These are phyloP conservation scores for Nicotiana otophora DNA, from an alignment of 257 asterid genomes.

Conservation along the genomic window DNA sequence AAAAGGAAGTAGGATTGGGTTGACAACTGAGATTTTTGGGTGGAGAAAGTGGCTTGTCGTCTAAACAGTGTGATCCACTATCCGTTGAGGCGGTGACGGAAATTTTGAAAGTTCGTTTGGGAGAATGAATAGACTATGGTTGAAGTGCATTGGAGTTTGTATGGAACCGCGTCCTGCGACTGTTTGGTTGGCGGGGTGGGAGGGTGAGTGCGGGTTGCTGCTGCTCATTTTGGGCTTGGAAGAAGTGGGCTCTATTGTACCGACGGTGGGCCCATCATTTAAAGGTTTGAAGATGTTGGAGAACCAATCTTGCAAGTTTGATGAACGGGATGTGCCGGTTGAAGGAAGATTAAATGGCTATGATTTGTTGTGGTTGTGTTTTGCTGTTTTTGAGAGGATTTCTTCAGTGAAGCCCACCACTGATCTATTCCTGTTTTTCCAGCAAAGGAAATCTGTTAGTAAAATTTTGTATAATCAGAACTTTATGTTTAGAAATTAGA, in stretches of 20 bases:
- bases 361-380: conserved; percentile 39
- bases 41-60: conserved; percentile 47
- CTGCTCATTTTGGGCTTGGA: conserved; percentile 33
- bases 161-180: conserved; percentile 68
- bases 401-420: conserved; percentile 53
- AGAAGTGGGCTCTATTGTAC: conserved; percentile 36
- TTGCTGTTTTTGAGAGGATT: conserved; percentile 56
- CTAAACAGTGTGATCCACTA: conserved; percentile 22
- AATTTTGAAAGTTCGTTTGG: conserved; percentile 49
- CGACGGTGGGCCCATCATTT: conserved; percentile 22
- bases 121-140: conserved; percentile 31
- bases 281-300: conserved; percentile 41
- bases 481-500: too few species aligned
- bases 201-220: conserved; percentile 33
- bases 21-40: conserved; percentile 30
- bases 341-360: conserved; percentile 28
- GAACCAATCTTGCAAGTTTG: conserved; percentile 53
- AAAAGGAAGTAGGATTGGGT: conserved; percentile 33
- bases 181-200: conserved; percentile 64
- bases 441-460: not conserved
- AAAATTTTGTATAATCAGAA: not conserved
- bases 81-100: conserved; percentile 19
- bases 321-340: conserved; percentile 34
- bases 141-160: conserved; percentile 34
- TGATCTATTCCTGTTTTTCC: conserved; percentile 43